phyloP scores from a whole-genome alignment of 2,329 filamentous ascomycete genomes.

The Colletotrichum sp. region DNA sequence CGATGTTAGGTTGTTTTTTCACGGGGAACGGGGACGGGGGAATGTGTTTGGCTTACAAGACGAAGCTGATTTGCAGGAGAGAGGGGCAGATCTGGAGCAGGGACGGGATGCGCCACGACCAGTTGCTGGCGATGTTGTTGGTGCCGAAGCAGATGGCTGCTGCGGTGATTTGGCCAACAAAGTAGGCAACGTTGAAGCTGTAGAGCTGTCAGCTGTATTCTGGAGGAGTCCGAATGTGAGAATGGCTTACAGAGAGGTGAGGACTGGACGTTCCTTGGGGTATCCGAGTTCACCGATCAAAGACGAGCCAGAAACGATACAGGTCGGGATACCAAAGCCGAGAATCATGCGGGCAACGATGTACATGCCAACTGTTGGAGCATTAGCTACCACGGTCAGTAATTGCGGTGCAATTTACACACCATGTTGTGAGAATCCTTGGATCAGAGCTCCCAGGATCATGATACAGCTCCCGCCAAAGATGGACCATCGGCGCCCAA shows the following conservation, averaged over 20 bases:
- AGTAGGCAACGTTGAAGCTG: slow-evolving; percentile 61
- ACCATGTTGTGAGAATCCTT: slow-evolving; percentile 54
- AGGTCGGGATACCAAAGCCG: slow-evolving; percentile 63
- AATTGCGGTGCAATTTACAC: slow-evolving; percentile 8
- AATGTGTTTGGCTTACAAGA: slow-evolving; percentile 50
- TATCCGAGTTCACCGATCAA: slow-evolving; percentile 64
- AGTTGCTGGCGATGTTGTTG: slow-evolving; percentile 38
- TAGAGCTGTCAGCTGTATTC: background rate
- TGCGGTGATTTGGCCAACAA: slow-evolving; percentile 53
- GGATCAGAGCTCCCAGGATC: slow-evolving; percentile 57
- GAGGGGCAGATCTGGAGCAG: slow-evolving; percentile 50
- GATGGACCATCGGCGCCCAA: slow-evolving; percentile 62
- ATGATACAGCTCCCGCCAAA: slow-evolving; percentile 58
- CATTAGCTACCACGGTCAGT: background rate
- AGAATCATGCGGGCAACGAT: slow-evolving; percentile 63
- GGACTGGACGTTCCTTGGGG: slow-evolving; percentile 62
- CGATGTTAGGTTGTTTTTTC: background rate
- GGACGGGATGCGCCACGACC: slow-evolving; percentile 49
- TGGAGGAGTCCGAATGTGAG: no score
- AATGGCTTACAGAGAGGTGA: slow-evolving; percentile 51
- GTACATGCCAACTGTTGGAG: slow-evolving; percentile 53
- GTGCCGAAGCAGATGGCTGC: slow-evolving; percentile 57
- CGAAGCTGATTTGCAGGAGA: slow-evolving; percentile 41
- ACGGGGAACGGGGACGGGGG: slow-evolving; percentile 53
- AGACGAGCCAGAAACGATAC: slow-evolving; percentile 62